These are phyloP conservation scores for Lactarius akahatsu DNA, from an alignment of 768 basidiomycete genomes.

Conservation along the genomic window DNA sequence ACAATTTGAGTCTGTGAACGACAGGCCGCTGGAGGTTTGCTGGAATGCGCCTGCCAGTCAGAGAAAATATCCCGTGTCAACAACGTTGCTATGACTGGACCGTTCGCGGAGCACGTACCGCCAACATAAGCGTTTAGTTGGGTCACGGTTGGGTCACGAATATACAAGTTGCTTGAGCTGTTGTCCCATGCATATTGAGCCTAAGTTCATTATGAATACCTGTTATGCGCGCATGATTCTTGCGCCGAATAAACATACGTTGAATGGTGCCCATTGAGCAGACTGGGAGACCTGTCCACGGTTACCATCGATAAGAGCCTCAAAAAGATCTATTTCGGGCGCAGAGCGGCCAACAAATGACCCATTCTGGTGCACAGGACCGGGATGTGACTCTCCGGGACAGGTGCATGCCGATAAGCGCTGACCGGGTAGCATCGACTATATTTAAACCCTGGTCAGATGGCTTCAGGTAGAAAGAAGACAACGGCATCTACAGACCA, in stretches of 20 bases:
- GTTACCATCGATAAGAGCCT: slow-evolving; percentile 62
- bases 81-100: not conserved
- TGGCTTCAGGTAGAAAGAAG: slow-evolving; percentile 41
- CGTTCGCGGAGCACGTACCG: slow-evolving; percentile 36
- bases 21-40: slow-evolving; percentile 76
- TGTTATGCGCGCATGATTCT: not conserved
- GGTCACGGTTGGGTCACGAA: slow-evolving; percentile 55
- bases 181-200: slow-evolving; percentile 69
- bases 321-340: slow-evolving; percentile 90
- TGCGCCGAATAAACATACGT: slow-evolving; percentile 10
- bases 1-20: slow-evolving; percentile 62
- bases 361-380: slow-evolving; percentile 75
- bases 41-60: slow-evolving; percentile 44
- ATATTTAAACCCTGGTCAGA: not conserved
- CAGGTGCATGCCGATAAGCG: slow-evolving; percentile 89
- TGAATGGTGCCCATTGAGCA: slow-evolving; percentile 70
- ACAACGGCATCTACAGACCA: slow-evolving; percentile 60
- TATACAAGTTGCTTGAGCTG: slow-evolving; percentile 55
- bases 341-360: slow-evolving; percentile 74
- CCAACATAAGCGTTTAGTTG: slow-evolving; percentile 65
- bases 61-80: not conserved
- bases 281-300: slow-evolving; percentile 76
- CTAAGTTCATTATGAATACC: slow-evolving; percentile 46
- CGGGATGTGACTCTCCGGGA: slow-evolving; percentile 80
- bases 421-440: slow-evolving; percentile 79